Percentiles rank a stretch among this genome's conserved stretches.
Evolutionary conservation across 2,329 filamentous ascomycete genomes (phyloP).

Genomic region (Cladosporium sp.): DNA sequence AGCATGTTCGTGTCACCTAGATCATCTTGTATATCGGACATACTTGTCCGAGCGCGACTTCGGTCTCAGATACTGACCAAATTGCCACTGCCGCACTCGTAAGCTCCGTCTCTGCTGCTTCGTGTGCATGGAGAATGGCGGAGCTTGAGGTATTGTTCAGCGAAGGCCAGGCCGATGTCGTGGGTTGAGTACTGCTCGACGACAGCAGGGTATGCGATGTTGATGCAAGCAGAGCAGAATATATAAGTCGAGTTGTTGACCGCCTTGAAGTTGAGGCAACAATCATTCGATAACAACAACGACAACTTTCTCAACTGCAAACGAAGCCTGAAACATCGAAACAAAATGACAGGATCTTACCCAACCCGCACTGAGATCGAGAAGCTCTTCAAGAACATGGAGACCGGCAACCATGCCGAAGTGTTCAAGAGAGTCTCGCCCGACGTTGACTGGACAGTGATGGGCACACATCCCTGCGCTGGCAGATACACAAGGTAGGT

Average conservation of each 20-base stretch:
- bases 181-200: too few relatives aligned
- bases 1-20: too few relatives aligned
- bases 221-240: too few relatives aligned
- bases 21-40: background rate
- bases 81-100: background rate
- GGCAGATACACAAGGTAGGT: constrained; percentile 18
- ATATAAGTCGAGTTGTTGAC: too few relatives aligned
- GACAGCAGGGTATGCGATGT: too few relatives aligned
- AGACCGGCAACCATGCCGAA: constrained; percentile 20
- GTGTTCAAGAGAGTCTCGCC: constrained; percentile 26
- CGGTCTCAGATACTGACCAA: background rate
- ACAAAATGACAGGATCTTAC: constrained; percentile 7
- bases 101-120: background rate
- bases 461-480: constrained; percentile 26
- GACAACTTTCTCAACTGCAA: too few relatives aligned
- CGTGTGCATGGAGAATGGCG: background rate
- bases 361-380: constrained; percentile 23
- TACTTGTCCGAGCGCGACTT: background rate
- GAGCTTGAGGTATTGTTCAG: background rate
- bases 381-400: constrained; percentile 19
- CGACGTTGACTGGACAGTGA: constrained; percentile 27
- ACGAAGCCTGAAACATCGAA: too few relatives aligned
- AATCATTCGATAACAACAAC: too few relatives aligned
- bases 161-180: too few relatives aligned
- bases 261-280: too few relatives aligned